Evolutionary conservation across 75 land plant species (phyloP).

Genomic region (Gnetum montanum): DNA sequence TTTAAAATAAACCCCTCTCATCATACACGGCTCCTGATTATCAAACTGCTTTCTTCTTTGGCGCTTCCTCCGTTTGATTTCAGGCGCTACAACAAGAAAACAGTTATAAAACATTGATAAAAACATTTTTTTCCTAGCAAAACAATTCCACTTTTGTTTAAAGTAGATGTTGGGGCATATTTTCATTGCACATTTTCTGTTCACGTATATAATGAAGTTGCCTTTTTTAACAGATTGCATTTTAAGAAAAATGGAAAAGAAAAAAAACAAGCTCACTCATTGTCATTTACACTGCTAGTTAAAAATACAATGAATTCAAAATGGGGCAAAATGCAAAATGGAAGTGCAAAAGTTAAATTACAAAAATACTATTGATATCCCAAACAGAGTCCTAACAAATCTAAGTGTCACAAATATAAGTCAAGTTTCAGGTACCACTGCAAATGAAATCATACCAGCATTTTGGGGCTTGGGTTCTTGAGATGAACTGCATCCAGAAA

Average conservation of each 20-base stretch:
- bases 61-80: conserved; percentile 68
- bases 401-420: not conserved
- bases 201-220: no score
- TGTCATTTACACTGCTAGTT: not conserved
- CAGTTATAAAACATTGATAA: not conserved
- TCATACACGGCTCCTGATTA: conserved; percentile 66
- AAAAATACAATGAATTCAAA: not conserved
- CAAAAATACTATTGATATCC: not conserved
- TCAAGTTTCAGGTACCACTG: not conserved
- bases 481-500: conserved; percentile 21
- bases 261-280: not conserved
- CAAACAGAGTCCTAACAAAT: not conserved
- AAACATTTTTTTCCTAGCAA: not conserved
- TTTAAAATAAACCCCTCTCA: conserved; percentile 95
- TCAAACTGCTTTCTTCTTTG: conserved; percentile 68
- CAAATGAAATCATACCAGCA: not conserved
- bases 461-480: conserved; percentile 15
- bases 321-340: not conserved
- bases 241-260: not conserved
- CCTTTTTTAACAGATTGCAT: not conserved
- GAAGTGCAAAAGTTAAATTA: not conserved
- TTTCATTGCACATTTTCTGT: no score
- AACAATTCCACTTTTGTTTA: not conserved
- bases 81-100: conserved; percentile 21
- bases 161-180: no score